Evolutionary conservation across 148 eudicot genomes (phyloP).

Genomic region (Camellia lanceoleosa): DNA sequence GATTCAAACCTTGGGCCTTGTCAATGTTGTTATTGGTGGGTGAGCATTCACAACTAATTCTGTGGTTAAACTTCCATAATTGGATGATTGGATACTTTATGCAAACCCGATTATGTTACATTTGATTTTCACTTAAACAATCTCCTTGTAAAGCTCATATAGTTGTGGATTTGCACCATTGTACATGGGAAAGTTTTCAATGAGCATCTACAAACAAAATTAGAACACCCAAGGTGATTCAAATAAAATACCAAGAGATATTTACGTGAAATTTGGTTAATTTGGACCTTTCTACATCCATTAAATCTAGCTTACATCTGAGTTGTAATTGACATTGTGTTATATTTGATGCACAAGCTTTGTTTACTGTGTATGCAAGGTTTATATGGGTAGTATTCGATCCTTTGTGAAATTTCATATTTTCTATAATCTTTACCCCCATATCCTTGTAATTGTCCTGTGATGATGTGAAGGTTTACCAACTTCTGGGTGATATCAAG

Average conservation of each 20-base stretch:
- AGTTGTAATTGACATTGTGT: background rate
- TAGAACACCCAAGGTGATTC: background rate
- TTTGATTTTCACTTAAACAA: conserved; percentile 7
- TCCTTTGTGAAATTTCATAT: background rate
- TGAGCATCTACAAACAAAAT: background rate
- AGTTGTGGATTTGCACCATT: background rate
- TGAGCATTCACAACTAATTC: no score
- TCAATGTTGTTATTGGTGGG: background rate
- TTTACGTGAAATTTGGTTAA: background rate
- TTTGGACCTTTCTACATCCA: background rate
- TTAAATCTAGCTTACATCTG: background rate
- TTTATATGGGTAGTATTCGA: background rate
- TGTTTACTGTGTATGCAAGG: background rate
- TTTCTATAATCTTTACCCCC: background rate
- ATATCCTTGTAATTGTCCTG: conserved; percentile 5
- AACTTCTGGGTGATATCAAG: conserved; percentile 73
- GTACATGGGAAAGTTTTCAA: background rate
- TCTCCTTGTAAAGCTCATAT: background rate
- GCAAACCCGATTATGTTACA: background rate
- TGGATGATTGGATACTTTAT: background rate
- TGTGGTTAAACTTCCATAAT: background rate
- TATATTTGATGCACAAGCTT: background rate
- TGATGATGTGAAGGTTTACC: conserved; percentile 53
- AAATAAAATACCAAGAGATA: background rate
- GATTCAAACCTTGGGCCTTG: background rate